phyloP scores from a whole-genome alignment of 139 green algal genomes.

The Chlamydomonas incerta region DNA sequence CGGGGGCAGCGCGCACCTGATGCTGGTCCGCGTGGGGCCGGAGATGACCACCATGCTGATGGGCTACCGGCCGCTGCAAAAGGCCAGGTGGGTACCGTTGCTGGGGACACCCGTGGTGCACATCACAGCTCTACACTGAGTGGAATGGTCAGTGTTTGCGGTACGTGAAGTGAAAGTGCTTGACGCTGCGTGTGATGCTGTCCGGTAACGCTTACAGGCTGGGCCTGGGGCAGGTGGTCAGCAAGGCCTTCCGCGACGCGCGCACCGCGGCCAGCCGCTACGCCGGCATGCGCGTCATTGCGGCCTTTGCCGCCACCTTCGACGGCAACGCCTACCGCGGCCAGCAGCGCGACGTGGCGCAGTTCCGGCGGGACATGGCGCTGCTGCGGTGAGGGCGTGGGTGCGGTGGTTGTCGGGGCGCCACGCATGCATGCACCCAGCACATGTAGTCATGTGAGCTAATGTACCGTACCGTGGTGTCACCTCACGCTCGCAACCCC shows the following conservation, averaged over 20 bases:
- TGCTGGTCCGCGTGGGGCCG: not conserved
- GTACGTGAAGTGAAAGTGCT: too few relatives aligned
- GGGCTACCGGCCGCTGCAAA: constrained; percentile 46
- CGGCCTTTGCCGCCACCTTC: constrained; percentile 52
- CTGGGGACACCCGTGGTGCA: too few relatives aligned
- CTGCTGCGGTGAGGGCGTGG: constrained; percentile 49
- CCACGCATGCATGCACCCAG: too few relatives aligned
- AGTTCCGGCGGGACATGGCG: constrained; percentile 66
- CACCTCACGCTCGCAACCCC: too few relatives aligned
- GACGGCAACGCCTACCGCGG: constrained; percentile 45
- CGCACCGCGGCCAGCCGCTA: constrained; percentile 40
- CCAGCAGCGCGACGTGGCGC: constrained; percentile 50
- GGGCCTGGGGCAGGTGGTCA: constrained; percentile 37
- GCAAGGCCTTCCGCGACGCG: constrained; percentile 35
- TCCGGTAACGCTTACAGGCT: constrained; percentile 22
- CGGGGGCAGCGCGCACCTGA: not conserved
- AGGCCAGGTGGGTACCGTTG: constrained; percentile 38
- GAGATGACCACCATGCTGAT: constrained; percentile 47
- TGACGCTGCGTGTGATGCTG: too few relatives aligned
- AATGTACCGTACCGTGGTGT: too few relatives aligned
- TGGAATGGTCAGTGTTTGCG: too few relatives aligned
- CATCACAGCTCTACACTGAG: too few relatives aligned
- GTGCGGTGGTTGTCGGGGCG: too few relatives aligned
- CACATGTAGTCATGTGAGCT: too few relatives aligned
- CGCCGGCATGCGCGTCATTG: constrained; percentile 49